Percentiles rank a stretch among this genome's conserved stretches.
These are phyloP conservation scores for Ophiosphaerella narmari DNA, from an alignment of 2,329 filamentous ascomycete species.

Conservation along the genomic window DNA sequence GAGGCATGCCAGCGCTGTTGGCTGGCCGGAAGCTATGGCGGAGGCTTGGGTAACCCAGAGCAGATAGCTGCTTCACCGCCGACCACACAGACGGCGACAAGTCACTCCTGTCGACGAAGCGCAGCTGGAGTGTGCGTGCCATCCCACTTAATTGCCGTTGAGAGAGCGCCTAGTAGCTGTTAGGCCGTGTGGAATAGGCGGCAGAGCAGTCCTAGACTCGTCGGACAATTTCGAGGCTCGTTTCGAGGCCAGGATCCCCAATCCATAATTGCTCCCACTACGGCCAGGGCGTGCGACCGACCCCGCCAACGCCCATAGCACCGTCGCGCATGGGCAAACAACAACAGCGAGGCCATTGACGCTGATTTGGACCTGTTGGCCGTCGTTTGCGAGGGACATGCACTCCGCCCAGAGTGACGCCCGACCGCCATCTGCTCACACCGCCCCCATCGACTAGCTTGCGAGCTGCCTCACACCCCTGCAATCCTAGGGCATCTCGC, in stretches of 20 bases:
- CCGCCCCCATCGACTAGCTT: slow-evolving; percentile 9
- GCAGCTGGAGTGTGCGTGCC: neutral
- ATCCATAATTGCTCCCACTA: slow-evolving; percentile 27
- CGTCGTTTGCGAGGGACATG: slow-evolving; percentile 22
- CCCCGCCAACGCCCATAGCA: slow-evolving; percentile 23
- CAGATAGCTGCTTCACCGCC: neutral
- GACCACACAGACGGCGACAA: slow-evolving; percentile 1
- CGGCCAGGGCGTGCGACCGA: slow-evolving; percentile 26
- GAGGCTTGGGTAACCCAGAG: slow-evolving; percentile 2
- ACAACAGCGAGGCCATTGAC: slow-evolving; percentile 17
- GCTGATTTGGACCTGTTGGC: slow-evolving; percentile 6
- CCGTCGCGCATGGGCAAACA: slow-evolving; percentile 25
- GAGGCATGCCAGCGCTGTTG: slow-evolving; percentile 3
- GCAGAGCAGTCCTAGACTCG: slow-evolving; percentile 10
- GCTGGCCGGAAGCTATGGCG: slow-evolving; percentile 12
- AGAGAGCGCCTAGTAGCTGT: slow-evolving; percentile 7
- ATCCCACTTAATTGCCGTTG: slow-evolving; percentile 5
- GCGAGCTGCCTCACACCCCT: neutral
- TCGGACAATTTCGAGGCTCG: slow-evolving; percentile 21
- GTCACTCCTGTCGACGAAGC: slow-evolving; percentile 20
- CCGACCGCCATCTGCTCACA: slow-evolving; percentile 20
- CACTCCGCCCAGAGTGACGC: slow-evolving; percentile 20
- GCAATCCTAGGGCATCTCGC: slow-evolving; percentile 5
- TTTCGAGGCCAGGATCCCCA: slow-evolving; percentile 37
- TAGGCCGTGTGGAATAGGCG: neutral